Base-by-base conservation (phyloP, 1,284 basidiomycete genomes). In the Schizophyllum amplum region DNA sequence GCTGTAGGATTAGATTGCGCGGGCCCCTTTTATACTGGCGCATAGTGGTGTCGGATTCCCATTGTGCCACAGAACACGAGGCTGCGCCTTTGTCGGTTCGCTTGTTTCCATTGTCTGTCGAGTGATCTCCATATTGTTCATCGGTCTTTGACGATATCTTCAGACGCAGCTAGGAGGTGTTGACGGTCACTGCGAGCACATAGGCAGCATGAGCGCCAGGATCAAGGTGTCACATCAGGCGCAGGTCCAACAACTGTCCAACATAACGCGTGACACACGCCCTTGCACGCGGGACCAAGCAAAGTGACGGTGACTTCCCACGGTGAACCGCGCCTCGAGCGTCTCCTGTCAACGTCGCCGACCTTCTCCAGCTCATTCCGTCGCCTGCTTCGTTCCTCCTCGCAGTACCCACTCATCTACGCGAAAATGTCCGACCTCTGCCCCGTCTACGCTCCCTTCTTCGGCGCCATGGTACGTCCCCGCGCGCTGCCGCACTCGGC, bases 391-490 rank as follows among this genome's bases (percentile, higher is more conserved):
- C 51, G 33, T 27, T 46, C 52, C 17, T 21, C 21, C 22, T 21
- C 22, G 21, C 52, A 53, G 47, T 27, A 42, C 4, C 33, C 33
- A 42, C 7, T 9, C 33, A 3, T 9, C 33, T 9, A 17, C 33
- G 33, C 33, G 33, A 71, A 63, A 71, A 90, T 91, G 87, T 89
- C 90, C 66, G 92, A 94, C 67, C 80, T 92, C 65, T 95, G 93
- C 75, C 92, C 93, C 55, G 91, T 93, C 59, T 95, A 95, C 75
- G 91, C 94, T 62, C 94, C 96, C 67, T 98, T 98, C 81, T 98
- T 98, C 69, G 92, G 94, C 69, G 92, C 91, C 59, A 93, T 97
- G 92, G 91, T 91, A 65, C 71, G 89, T 75, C 21, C 7, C 42
- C 4, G n/a, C n/a, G n/a, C n/a, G n/a, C n/a, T n/a, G n/a, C n/a